phyloP scores from a whole-genome alignment of 345 rosid species.

The Gynandropsis gynandra region DNA sequence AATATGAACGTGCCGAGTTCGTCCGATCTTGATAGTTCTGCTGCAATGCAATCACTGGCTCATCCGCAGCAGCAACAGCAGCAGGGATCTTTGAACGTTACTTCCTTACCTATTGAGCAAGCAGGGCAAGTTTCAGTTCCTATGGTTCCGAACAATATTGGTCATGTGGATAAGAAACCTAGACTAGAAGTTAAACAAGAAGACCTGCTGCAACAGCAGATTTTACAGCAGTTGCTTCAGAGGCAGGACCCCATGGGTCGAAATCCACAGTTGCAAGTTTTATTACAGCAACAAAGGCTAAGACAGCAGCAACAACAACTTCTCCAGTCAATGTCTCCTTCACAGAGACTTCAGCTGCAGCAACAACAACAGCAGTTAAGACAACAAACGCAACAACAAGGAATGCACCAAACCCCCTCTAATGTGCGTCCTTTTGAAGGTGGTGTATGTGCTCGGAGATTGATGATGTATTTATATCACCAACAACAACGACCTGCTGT shows the following conservation, averaged over 20 bases:
- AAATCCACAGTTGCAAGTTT: conserved; percentile 63
- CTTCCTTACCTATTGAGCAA: conserved; percentile 3
- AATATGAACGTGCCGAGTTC: conserved; percentile 20
- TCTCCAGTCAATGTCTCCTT: conserved; percentile 74
- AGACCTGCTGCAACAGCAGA: conserved; percentile 69
- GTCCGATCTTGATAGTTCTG: conserved; percentile 25
- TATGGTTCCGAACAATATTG: conserved; percentile 20
- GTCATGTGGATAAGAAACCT: conserved; percentile 56
- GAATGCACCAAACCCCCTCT: conserved; percentile 48
- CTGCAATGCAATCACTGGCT: conserved; percentile 18
- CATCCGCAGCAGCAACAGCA: conserved; percentile 18
- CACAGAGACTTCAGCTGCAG: conserved; percentile 67
- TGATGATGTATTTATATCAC: conserved; percentile 94
- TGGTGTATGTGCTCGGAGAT: conserved; percentile 83
- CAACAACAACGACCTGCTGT: conserved; percentile 77
- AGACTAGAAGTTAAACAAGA: conserved; percentile 83
- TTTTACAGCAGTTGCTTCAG: conserved; percentile 71
- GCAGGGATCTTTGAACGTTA: background rate
- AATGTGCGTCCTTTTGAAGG: conserved; percentile 63
- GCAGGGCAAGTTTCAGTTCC: conserved; percentile 23
- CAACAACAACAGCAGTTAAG: conserved; percentile 51
- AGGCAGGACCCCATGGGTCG: conserved; percentile 57
- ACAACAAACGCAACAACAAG: conserved; percentile 71
- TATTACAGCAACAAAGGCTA: conserved; percentile 67
- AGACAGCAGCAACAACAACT: conserved; percentile 47